Evolutionary conservation across 208 protist genomes (phyloP).

Genomic region (Endotrypanum monterogeii): DNA sequence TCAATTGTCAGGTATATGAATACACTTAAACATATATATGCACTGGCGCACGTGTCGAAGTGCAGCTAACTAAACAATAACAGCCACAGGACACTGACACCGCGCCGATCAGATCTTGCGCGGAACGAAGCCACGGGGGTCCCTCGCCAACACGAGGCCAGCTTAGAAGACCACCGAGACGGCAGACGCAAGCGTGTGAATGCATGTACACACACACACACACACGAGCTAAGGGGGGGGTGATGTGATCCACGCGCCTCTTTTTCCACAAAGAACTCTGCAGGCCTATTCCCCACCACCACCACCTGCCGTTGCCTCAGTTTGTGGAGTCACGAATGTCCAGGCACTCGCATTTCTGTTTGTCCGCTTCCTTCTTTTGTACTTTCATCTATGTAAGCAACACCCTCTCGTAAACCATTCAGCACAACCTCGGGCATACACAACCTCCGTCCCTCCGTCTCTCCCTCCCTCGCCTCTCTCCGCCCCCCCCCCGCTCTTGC

Average conservation of each 20-base stretch:
- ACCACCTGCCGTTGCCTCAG: not conserved
- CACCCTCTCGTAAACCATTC: not conserved
- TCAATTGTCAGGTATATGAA: no score
- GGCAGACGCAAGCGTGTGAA: no score
- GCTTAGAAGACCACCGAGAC: no score
- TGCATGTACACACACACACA: not conserved
- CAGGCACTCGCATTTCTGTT: not conserved
- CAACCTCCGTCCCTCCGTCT: not conserved
- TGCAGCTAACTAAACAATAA: no score
- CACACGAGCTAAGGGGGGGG: not conserved
- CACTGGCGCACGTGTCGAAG: no score
- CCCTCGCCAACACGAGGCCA: no score
- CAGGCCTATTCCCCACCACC: not conserved
- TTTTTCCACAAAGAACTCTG: not conserved
- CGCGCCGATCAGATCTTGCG: no score
- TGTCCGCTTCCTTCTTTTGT: not conserved
- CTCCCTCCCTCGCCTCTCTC: not conserved
- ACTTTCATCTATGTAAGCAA: slow-evolving; percentile 3
- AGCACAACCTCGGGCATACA: not conserved
- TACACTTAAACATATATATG: no score
- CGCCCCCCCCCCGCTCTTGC: no score
- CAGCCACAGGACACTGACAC: no score
- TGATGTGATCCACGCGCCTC: not conserved
- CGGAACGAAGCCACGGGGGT: no score
- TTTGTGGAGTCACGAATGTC: not conserved